phyloP scores from a whole-genome alignment of 2,329 filamentous ascomycete genomes.

The Chaetomiaceae sp. region DNA sequence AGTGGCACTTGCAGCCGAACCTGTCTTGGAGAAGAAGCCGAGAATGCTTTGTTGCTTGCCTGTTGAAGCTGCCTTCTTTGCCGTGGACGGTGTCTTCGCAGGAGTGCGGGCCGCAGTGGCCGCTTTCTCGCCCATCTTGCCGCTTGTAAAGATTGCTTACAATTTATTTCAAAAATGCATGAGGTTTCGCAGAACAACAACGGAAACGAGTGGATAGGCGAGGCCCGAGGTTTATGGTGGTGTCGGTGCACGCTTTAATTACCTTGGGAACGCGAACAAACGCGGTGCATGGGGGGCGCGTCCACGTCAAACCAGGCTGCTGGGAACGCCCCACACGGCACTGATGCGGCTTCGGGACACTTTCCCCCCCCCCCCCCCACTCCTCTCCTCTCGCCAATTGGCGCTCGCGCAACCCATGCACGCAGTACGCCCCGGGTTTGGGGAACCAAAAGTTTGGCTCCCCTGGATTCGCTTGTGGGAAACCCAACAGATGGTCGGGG shows the following conservation, averaged over 20 bases:
- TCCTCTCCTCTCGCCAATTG: no score
- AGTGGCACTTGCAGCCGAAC: constrained; percentile 37
- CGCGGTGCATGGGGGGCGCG: constrained; percentile 25
- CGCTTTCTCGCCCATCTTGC: constrained; percentile 30
- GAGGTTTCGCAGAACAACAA: no score
- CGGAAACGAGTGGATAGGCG: not conserved
- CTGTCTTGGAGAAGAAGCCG: constrained; percentile 70
- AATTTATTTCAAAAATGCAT: not conserved
- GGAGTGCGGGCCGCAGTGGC: constrained; percentile 34
- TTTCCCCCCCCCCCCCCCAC: no score
- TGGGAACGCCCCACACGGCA: constrained; percentile 10
- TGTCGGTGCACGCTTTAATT: constrained; percentile 8
- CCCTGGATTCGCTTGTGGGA: no score
- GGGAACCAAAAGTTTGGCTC: no score
- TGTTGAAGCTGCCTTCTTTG: constrained; percentile 44
- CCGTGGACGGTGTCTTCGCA: constrained; percentile 32
- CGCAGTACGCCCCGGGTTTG: no score
- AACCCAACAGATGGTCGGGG: no score
- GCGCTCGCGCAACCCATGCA: no score
- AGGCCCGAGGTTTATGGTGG: not conserved
- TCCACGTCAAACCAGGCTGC: constrained; percentile 13
- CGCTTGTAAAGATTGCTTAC: not conserved
- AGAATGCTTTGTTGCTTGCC: constrained; percentile 68
- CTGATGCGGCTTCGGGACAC: no score
- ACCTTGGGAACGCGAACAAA: constrained; percentile 26